Evolutionary conservation across 768 basidiomycete genomes (phyloP), one percentile per base, ranked within the genome.

Genomic region (Xerocomellus chrysenteron): DNA sequence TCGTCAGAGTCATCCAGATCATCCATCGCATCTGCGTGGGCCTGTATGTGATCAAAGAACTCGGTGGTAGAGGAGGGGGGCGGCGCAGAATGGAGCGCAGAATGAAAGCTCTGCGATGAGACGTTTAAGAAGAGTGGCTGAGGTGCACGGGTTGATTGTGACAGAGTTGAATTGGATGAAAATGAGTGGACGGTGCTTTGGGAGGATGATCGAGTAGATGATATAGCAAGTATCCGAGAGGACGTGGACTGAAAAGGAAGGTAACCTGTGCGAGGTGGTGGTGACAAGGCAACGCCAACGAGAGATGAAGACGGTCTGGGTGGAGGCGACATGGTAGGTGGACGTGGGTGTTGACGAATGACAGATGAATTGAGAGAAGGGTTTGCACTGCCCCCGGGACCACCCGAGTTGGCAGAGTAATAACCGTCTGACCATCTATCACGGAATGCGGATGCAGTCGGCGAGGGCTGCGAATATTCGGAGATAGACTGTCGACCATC

Each of bases 371-470:
- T 55, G 67, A 60, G 50, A 68, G 60, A 60, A 41, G 50, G 32
- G 14, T 55, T 43, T 11, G 58, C 37, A n/a, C 48, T 42, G 43
- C 54, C 67, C 50, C 36, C 58, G 37, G 43, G 61, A 44, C 47
- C 56, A 17, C 62, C 72, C 42, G 68, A 71, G 19, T 55, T 42
- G 2, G 63, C 63, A 28, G 70, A 73, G 47, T 73, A 72, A 53
- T 73, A 72, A 37, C 70, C 65, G 8, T 72, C 67, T 1, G 72
- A 74, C 63, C 61, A 68, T 50, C 71, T 82, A 61, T 89, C 87
- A 28, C 83, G 82, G 73, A 92, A 92, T n/a, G 86, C 87, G n/a
- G 89, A 90, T 7, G 79, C 84, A 4, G 88, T 88, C 2, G 89
- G 90, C 11, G 89, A 91, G 5, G 81, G 78, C 59, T 84, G 83